Base-by-base conservation (phyloP, 2,329 filamentous ascomycete species). In the Monilinia aucupariae region DNA sequence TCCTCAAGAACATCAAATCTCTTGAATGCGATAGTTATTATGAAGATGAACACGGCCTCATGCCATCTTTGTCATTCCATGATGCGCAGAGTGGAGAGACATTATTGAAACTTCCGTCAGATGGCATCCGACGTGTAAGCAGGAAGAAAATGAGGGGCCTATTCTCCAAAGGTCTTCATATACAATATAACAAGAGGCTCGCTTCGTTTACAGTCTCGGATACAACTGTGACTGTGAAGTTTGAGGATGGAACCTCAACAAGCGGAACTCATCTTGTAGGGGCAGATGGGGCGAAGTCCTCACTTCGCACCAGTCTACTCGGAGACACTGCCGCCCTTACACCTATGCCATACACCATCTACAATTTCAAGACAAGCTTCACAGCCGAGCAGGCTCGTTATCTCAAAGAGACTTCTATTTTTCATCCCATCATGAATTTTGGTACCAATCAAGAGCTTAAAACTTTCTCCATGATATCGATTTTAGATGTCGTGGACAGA, bases 241-340 rank as follows among this genome's bases (percentile, higher is more conserved):
- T 62, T 17, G 50, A 54, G 32, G n/a, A 62, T 32, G 50, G 50
- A 25, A 55, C 51, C 25, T 55, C 51, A 12, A 20, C 43, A n/a
- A 47, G 15, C 27, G 76, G 75, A 0, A 67, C 69, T 2, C 64
- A 78, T 7, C 69, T 78, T 2, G 70, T 78, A 13, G 76, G 76
- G 2, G 75, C 76, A 1, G 76, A 78, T 63, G 77, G 77, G 4
- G 67, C 70, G 10, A 65, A 71, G 13, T 78, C 75, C 4, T 60
- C 59, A 6, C 70, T 78, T 20, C 72, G 76, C 6, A 54, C 50
- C 7, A 34, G 13, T 43, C 41, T 62, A 15, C 41, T 62, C 30
- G 60, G 43, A 10, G 59, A 12, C 71, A 65, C 27, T 75, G 59
- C 37, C 2, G 50, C n/a, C 8, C 59, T 61, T 27, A 61, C 48